phyloP scores from a whole-genome alignment of 2,329 filamentous ascomycete species.

The Magnaporthiopsis rhizophila region DNA sequence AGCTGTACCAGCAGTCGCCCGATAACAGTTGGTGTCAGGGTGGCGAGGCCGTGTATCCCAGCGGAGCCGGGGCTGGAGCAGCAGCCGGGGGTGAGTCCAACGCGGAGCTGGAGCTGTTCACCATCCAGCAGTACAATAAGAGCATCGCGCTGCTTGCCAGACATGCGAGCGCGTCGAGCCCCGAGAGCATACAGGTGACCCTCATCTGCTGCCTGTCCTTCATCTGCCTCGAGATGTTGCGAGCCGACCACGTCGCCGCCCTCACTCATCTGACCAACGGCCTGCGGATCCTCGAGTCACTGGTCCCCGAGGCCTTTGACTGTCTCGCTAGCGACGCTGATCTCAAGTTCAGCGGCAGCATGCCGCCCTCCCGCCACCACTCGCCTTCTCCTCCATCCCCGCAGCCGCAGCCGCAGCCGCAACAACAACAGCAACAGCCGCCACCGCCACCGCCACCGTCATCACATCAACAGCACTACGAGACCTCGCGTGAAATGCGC shows the following conservation, averaged over 20 bases:
- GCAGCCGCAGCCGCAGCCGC: background rate
- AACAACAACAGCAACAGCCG: background rate
- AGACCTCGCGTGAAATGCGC: conserved; percentile 12
- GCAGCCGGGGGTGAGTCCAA: conserved; percentile 7
- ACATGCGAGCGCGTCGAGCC: conserved; percentile 16
- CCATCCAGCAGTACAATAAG: conserved; percentile 29
- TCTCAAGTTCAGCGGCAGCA: no score
- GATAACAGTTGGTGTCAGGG: conserved; percentile 7
- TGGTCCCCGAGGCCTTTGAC: conserved; percentile 14
- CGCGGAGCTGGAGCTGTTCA: conserved; percentile 25
- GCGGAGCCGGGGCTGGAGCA: background rate
- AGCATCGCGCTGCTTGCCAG: conserved; percentile 25
- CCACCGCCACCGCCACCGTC: background rate
- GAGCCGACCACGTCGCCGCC: conserved; percentile 16
- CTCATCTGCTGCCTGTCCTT: conserved; percentile 21
- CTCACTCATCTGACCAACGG: conserved; percentile 20
- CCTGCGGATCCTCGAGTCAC: conserved; percentile 18
- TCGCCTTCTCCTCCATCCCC: background rate
- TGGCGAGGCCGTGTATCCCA: background rate
- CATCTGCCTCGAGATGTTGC: conserved; percentile 20
- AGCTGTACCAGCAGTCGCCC: conserved; percentile 16
- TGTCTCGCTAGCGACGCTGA: conserved; percentile 12
- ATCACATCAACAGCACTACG: background rate
- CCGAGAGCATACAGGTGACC: conserved; percentile 18
- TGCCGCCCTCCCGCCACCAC: background rate